Evolutionary conservation across 495 filamentous ascomycete species (phyloP).

Genomic region (Neurospora pannonica): DNA sequence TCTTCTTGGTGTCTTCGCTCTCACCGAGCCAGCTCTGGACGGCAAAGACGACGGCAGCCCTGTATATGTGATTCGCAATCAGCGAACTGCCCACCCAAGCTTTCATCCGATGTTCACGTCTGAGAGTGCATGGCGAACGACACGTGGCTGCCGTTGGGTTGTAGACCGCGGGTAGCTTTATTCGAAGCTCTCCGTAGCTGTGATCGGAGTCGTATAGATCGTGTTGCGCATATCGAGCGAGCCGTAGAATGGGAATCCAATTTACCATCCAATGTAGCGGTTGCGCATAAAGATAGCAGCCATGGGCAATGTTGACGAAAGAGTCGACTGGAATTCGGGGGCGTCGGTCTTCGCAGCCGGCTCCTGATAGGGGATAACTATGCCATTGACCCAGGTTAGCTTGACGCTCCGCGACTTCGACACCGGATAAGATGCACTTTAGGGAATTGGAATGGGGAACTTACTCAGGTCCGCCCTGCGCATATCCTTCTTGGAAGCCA

Average conservation of each 20-base stretch:
- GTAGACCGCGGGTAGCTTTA: not conserved
- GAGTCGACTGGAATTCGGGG: slow-evolving; percentile 49
- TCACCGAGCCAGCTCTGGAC: slow-evolving; percentile 82
- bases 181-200: not conserved
- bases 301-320: slow-evolving; percentile 84
- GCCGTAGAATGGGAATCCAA: not conserved
- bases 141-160: not conserved
- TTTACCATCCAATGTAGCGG: slow-evolving; percentile 82
- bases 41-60: slow-evolving; percentile 76
- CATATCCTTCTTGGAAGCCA: slow-evolving; percentile 78
- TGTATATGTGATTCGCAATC: slow-evolving; percentile 19
- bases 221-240: not conserved
- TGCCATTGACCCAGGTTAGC: slow-evolving; percentile 15
- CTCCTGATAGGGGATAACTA: slow-evolving; percentile 44
- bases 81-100: not conserved
- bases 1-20: slow-evolving; percentile 63
- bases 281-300: slow-evolving; percentile 89
- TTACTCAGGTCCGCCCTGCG: slow-evolving; percentile 73
- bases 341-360: slow-evolving; percentile 35
- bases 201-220: not conserved
- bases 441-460: slow-evolving; percentile 43
- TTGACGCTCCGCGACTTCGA: slow-evolving; percentile 21
- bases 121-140: not conserved
- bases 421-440: slow-evolving; percentile 67
- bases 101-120: not conserved